Evolutionary conservation across 306 rosid species (phyloP).

Genomic region (Citrullus colocynthis): DNA sequence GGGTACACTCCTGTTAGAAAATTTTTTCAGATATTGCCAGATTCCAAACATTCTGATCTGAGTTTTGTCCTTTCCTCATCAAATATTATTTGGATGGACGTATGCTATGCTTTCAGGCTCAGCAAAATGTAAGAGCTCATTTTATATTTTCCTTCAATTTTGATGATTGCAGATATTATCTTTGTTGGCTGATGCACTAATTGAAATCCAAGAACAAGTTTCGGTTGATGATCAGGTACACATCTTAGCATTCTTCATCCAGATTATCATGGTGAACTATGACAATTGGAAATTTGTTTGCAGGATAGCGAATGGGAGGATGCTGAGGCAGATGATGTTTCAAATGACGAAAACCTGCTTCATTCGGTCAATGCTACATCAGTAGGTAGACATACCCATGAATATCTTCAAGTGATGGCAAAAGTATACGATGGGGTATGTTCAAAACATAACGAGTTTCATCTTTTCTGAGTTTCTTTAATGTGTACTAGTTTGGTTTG

Average conservation of each 20-base stretch:
- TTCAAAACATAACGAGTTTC: constrained; percentile 5
- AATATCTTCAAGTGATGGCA: constrained; percentile 82
- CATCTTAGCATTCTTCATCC: neutral
- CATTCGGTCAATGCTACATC: constrained; percentile 39
- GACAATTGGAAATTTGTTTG: constrained; percentile 8
- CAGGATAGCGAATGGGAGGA: constrained; percentile 99
- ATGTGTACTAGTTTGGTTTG: neutral
- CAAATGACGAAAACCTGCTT: constrained; percentile 38
- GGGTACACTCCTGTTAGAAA: neutral
- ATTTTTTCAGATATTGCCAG: neutral
- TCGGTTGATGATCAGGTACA: constrained; percentile 54
- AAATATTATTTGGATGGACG: neutral
- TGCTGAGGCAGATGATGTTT: constrained; percentile 33
- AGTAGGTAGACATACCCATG: constrained; percentile 37
- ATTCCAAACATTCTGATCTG: neutral
- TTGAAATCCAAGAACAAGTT: constrained; percentile 83
- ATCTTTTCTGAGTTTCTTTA: neutral
- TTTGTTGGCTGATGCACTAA: constrained; percentile 64
- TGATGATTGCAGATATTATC: constrained; percentile 56
- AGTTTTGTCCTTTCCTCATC: neutral
- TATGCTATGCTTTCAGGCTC: neutral
- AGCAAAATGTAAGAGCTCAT: neutral
- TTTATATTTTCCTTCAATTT: neutral
- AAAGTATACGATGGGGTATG: constrained; percentile 65
- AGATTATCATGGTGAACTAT: neutral